A percentile compares a stretch with the other conserved stretches of the same genome.
phyloP scores from a whole-genome alignment of 805 yeast genomes.

The Candida takata region DNA sequence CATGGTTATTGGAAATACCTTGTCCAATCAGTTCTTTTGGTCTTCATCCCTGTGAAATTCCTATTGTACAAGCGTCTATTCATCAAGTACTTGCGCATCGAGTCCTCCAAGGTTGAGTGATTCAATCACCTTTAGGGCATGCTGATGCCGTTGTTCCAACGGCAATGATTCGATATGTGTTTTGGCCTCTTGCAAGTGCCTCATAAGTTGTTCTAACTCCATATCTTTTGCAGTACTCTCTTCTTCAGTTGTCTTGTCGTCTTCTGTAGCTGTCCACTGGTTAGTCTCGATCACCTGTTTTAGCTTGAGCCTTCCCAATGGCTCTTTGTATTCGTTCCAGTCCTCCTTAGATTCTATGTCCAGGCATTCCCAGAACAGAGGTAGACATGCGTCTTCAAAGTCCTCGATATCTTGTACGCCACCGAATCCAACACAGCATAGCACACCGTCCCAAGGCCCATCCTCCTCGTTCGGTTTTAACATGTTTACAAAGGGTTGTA shows the following conservation, averaged over 20 bases:
- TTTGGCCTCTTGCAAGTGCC: slow-evolving; percentile 6
- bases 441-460: slow-evolving; percentile 8
- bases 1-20: slow-evolving; percentile 1
- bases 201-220: slow-evolving; percentile 10
- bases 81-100: slow-evolving; percentile 8
- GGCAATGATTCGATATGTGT: slow-evolving; percentile 4
- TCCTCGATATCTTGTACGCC: slow-evolving; percentile 22
- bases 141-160: slow-evolving; percentile 6
- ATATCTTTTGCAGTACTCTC: slow-evolving; percentile 2
- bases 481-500: not conserved
- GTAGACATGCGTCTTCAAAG: slow-evolving; percentile 32
- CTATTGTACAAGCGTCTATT: slow-evolving; percentile 12
- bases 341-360: slow-evolving; percentile 28
- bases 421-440: slow-evolving; percentile 25
- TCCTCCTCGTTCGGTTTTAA: slow-evolving; percentile 2
- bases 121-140: slow-evolving; percentile 10
- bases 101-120: slow-evolving; percentile 9
- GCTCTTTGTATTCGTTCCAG: slow-evolving; percentile 36
- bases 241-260: not conserved
- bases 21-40: slow-evolving; percentile 7
- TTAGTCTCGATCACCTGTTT: slow-evolving; percentile 41
- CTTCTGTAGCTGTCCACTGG: slow-evolving; percentile 33
- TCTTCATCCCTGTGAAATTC: slow-evolving; percentile 15
- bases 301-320: slow-evolving; percentile 35
- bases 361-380: slow-evolving; percentile 34